Evolutionary conservation across 2,329 filamentous ascomycete species (phyloP).

Genomic region (Paraphoma sp.): DNA sequence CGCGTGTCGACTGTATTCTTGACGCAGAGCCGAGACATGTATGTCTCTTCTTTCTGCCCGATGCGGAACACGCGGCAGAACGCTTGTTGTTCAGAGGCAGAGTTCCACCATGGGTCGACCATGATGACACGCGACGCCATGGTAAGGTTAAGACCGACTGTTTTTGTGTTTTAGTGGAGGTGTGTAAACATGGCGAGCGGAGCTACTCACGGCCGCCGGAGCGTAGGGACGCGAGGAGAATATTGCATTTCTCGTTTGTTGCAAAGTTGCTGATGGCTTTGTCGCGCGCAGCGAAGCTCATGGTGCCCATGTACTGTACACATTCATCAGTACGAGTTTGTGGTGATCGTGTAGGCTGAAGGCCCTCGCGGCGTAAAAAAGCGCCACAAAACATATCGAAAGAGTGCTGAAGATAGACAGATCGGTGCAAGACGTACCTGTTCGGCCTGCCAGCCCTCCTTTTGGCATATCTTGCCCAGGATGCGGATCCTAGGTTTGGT

Average conservation of each 20-base stretch:
- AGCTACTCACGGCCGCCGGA: constrained; percentile 57
- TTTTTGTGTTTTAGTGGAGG: background rate
- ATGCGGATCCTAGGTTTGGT: constrained; percentile 51
- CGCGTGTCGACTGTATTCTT: constrained; percentile 64
- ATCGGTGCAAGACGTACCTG: constrained; percentile 34
- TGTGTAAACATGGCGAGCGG: background rate
- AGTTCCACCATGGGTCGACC: constrained; percentile 66
- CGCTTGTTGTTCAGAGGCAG: constrained; percentile 66
- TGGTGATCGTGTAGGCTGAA: constrained; percentile 10
- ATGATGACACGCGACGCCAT: constrained; percentile 59
- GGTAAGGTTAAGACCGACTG: constrained; percentile 64
- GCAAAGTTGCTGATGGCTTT: constrained; percentile 57
- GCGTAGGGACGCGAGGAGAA: constrained; percentile 64
- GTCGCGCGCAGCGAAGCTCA: constrained; percentile 53
- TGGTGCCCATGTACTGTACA: constrained; percentile 57
- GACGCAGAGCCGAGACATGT: constrained; percentile 65
- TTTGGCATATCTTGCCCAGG: constrained; percentile 56
- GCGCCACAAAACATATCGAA: background rate
- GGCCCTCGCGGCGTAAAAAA: background rate
- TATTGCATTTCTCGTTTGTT: constrained; percentile 44
- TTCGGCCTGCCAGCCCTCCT: constrained; percentile 57
- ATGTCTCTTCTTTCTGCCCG: constrained; percentile 67
- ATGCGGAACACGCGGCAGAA: constrained; percentile 69
- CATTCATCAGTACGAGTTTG: background rate
- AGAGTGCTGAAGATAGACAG: background rate